Base-by-base conservation (phyloP, 352 stramenopile genomes). In the Pythium pyrilobum region DNA sequence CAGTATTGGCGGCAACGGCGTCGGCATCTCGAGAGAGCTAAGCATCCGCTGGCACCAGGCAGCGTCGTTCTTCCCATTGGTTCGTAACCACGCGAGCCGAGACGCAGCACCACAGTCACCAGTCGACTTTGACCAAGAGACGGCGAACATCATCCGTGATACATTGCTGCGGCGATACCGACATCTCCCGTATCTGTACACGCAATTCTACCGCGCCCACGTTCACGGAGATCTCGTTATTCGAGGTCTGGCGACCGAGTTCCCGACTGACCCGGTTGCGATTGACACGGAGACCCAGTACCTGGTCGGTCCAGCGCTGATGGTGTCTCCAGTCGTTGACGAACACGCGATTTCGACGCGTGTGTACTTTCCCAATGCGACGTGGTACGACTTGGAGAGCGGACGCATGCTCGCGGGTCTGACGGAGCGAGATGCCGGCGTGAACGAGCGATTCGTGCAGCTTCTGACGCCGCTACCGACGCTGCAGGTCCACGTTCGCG, bases 101-200 rank as follows among this genome's bases (percentile, higher is more conserved):
- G 59, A 66, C 18, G 50, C 45, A 6, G 33, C 52, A 1, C 64
- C 68, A 8, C 74, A 90, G 48, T 81, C 77, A 1, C 77, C 83
- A 0, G 72, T 90, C 11, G 72, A 87, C 33, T 92, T 87, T 29
- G 78, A 89, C 33, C 62, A 68, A 0, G 66, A 87, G 16, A 64
- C 78, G 0, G 48, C 81, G 10, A 89, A 92, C 41, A 79, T 86
- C 32, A 56, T 90, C 16, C 71, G 84, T 1, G 64, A 75, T 5
- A 79, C 71, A 18, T 44, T 95, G 40, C 38, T 87, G 24, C 67
- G 59, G 12, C 79, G 87, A 1, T 95, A 94, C 46, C 56, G 62
- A 1, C 77, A 89, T 24, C 50, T 95, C 28, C 84, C 87, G n/a
- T 94, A 90, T 60, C 70, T 94, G 63, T 95, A 95, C 58, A 89